Evolutionary conservation across 805 yeast genomes (phyloP), one percentile per base, ranked within the genome.

Genomic region (Kluyveromyces dobzhanskii): DNA sequence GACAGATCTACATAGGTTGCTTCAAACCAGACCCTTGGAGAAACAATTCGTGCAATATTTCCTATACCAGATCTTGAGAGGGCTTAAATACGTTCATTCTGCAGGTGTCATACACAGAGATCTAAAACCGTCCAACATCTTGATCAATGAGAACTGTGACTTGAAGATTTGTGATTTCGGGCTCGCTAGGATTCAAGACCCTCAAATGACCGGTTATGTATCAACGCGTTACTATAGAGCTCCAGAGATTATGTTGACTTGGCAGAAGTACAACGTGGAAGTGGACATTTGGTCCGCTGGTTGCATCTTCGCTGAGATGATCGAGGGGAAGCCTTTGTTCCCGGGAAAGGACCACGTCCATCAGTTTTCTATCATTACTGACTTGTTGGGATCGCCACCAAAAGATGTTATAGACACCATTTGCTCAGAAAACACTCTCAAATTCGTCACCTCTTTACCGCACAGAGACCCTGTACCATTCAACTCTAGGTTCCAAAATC

Each of bases 311-410:
- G 92, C 97, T 7, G 98, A 90, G 61, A 90, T 90, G 95, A 83
- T 90, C 49, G 95, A 88, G 60, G 96, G 96, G 8, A 86, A 85
- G 61, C 97, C 98, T 2, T 70, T 90, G 32, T 90, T 90, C 72
- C 98, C 98, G 1, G 98, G 98, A 35, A 86, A 85, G 58, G 98
- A 94, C 61, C 98, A 92, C 59, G 97, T 92, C 40, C 96, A 92
- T 63, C 99, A 92, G 69, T 92, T 92, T 58, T 82, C 94, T 28
- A 92, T 92, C 56, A 92, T 92, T 51, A 92, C 98, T 9, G 98
- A 92, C 65, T 71, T 92, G 43, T 70, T 92, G 45, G 99, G 99
- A 0, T 82, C 95, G 3, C 99, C 98, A 3, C 97, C 97, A 3
- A 78, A 78, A 33, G 97, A 92, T 56, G 97, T 92, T 16, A 90